Conservation (phyloP, 768 basidiomycete genomes). For the Pulveroboletus sp. region DNA sequence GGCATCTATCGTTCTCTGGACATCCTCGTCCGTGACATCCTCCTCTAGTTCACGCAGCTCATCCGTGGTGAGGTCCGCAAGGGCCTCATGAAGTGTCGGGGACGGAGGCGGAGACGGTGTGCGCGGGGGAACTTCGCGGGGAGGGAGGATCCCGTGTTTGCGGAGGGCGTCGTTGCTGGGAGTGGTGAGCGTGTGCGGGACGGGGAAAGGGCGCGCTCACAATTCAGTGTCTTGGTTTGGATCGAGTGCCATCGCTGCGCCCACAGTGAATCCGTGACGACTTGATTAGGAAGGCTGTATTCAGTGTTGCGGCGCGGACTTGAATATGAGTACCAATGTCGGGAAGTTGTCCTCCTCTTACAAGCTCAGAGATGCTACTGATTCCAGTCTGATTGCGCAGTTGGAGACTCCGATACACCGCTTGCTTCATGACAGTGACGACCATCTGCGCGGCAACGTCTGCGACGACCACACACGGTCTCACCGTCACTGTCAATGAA, state of each 20-base stretch:
- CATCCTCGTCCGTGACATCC: slow-evolving; percentile 73
- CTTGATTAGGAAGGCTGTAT: slow-evolving; percentile 31
- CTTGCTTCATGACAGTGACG: slow-evolving; percentile 26
- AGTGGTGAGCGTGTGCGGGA: not conserved
- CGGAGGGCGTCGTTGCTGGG: slow-evolving; percentile 91
- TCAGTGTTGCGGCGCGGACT: slow-evolving; percentile 27
- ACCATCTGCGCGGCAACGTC: slow-evolving; percentile 12
- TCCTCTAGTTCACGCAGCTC: slow-evolving; percentile 71
- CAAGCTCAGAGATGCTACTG: slow-evolving; percentile 22
- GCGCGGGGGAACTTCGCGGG: slow-evolving; percentile 61
- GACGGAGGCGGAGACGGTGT: slow-evolving; percentile 82
- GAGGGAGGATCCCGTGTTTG: slow-evolving; percentile 88
- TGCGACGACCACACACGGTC: slow-evolving; percentile 24
- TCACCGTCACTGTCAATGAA: slow-evolving; percentile 32
- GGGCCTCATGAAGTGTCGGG: slow-evolving; percentile 63
- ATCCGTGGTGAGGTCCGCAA: slow-evolving; percentile 59
- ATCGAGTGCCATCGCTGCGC: slow-evolving; percentile 55
- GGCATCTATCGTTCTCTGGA: slow-evolving; percentile 67
- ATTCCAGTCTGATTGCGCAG: slow-evolving; percentile 11
- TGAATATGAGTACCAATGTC: slow-evolving; percentile 12
- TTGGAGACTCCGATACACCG: slow-evolving; percentile 12
- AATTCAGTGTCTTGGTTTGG: slow-evolving; percentile 96
- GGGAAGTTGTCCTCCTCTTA: slow-evolving; percentile 8
- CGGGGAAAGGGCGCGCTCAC: slow-evolving; percentile 44
- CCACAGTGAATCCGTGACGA: slow-evolving; percentile 7